Evolutionary conservation across 768 basidiomycete species (phyloP).

Genomic region (Chalciporus pseudorubinellus): DNA sequence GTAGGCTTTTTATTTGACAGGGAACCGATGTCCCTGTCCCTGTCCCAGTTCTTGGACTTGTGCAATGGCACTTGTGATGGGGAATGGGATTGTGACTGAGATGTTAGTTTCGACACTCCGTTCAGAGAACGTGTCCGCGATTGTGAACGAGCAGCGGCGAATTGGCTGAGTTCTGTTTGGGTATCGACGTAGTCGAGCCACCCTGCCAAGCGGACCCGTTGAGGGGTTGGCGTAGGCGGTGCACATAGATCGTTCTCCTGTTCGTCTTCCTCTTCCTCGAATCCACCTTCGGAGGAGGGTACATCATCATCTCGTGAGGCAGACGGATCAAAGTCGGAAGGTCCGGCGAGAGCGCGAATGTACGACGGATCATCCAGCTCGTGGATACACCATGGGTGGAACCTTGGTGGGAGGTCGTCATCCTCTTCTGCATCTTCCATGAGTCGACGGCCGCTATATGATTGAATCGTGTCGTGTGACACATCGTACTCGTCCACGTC

Average conservation of each 20-base stretch:
- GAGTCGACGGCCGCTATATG: slow-evolving; percentile 12
- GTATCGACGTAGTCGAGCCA: slow-evolving; percentile 56
- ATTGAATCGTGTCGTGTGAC: slow-evolving; percentile 19
- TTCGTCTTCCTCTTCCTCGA: not conserved
- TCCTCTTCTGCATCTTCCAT: slow-evolving; percentile 34
- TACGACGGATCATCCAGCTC: slow-evolving; percentile 44
- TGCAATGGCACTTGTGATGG: not conserved
- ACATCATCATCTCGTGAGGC: not conserved
- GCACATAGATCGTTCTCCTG: slow-evolving; percentile 13
- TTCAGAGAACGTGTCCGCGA: not conserved
- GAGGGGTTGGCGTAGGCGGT: slow-evolving; percentile 22
- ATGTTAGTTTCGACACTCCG: not conserved
- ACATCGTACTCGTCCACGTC: slow-evolving; percentile 8
- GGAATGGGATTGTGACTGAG: not conserved
- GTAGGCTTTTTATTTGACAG: not conserved
- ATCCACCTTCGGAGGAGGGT: not conserved
- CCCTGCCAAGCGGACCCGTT: slow-evolving; percentile 47
- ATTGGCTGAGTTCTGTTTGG: slow-evolving; percentile 49
- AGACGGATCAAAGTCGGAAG: slow-evolving; percentile 1
- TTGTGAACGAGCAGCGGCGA: slow-evolving; percentile 35
- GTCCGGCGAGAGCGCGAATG: slow-evolving; percentile 12
- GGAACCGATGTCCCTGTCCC: not conserved
- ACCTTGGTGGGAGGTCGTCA: slow-evolving; percentile 25
- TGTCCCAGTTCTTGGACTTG: not conserved
- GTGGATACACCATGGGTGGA: slow-evolving; percentile 51